Conservation (phyloP, 192 early-diverging fungal species). For the Irineochytrium annulatum region DNA sequence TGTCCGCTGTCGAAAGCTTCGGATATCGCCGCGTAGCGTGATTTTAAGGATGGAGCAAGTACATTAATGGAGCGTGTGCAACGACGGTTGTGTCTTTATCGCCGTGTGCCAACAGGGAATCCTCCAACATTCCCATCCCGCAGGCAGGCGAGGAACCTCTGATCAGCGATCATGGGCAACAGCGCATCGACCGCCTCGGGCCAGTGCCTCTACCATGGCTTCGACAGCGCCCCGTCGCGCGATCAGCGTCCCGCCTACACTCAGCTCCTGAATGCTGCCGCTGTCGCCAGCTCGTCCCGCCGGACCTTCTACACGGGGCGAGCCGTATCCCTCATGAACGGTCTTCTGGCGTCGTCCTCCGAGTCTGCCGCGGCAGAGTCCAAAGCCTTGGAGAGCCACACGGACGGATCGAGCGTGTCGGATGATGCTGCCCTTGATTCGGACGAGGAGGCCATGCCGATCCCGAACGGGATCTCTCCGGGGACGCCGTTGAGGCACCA, state of each 20-base stretch:
- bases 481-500: not conserved
- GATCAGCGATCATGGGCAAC: conserved; percentile 5
- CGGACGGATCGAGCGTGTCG: not conserved
- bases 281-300: not conserved
- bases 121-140: no score
- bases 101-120: no score
- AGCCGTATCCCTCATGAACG: not conserved
- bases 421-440: conserved; percentile 1
- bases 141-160: no score
- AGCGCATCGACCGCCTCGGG: not conserved
- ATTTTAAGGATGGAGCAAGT: no score
- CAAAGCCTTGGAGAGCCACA: not conserved
- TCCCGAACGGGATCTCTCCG: not conserved
- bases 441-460: not conserved
- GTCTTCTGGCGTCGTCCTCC: not conserved
- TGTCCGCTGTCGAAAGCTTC: no score
- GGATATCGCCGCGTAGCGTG: no score
- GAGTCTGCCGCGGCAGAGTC: not conserved
- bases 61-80: no score
- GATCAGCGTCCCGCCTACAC: not conserved
- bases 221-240: not conserved
- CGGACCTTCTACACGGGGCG: not conserved
- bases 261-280: not conserved
- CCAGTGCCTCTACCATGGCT: not conserved
- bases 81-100: no score